These are phyloP conservation scores for Rhizodiscina lignyota DNA, from an alignment of 495 filamentous ascomycete genomes.

Conservation along the genomic window DNA sequence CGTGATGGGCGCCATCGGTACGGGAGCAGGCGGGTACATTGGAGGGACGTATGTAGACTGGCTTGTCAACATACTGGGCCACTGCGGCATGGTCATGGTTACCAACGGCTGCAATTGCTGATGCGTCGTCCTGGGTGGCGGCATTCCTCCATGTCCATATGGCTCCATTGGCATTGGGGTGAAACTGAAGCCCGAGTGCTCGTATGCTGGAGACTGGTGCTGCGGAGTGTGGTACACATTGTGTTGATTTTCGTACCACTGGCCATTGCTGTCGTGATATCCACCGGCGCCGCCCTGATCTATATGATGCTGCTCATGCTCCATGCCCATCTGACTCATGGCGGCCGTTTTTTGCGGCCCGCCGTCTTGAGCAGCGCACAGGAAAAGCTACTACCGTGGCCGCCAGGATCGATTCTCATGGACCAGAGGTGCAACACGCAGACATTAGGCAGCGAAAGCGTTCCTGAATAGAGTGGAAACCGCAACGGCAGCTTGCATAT, in stretches of 20 bases:
- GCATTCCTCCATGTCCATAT: constrained; percentile 22
- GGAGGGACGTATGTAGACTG: constrained; percentile 25
- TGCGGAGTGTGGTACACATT: constrained; percentile 16
- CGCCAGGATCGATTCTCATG: too few relatives aligned
- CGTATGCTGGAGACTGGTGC: constrained; percentile 27
- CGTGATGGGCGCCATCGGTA: constrained; percentile 21
- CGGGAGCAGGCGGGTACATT: constrained; percentile 16
- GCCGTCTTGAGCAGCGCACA: too few relatives aligned
- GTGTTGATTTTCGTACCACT: constrained; percentile 14
- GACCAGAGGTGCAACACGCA: too few relatives aligned
- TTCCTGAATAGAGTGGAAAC: too few relatives aligned
- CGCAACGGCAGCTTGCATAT: too few relatives aligned
- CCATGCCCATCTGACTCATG: constrained; percentile 23
- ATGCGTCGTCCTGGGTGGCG: constrained; percentile 23
- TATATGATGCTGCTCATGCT: constrained; percentile 20
- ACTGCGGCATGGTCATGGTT: constrained; percentile 32
- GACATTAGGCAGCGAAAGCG: too few relatives aligned
- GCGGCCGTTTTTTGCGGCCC: too few relatives aligned
- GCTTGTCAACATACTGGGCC: constrained; percentile 35
- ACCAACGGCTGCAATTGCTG: constrained; percentile 31
- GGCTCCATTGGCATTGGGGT: constrained; percentile 25
- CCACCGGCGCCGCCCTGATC: constrained; percentile 4
- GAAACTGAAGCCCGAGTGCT: constrained; percentile 28
- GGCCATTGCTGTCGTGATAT: constrained; percentile 15
- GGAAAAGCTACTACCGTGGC: too few relatives aligned